Evolutionary conservation across 2,329 filamentous ascomycete genomes (phyloP).

Genomic region (Berkeleyomyces rouxiae): DNA sequence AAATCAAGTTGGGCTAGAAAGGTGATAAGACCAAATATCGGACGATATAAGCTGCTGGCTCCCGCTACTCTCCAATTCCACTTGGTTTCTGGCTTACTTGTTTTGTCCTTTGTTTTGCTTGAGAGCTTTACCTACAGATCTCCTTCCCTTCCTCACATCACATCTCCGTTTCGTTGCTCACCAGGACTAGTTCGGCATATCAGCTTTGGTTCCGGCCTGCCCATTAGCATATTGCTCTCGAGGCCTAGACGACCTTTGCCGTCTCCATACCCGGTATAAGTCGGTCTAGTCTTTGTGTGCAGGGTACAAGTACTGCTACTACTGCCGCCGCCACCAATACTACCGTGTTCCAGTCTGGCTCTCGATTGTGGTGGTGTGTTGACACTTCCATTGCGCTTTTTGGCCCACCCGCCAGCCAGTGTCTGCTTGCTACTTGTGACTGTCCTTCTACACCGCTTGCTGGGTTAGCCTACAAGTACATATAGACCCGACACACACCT

Average conservation of each 20-base stretch:
- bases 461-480: neutral
- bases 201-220: neutral
- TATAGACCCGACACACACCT: neutral
- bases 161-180: neutral
- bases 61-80: neutral
- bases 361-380: neutral
- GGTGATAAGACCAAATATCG: neutral
- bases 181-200: neutral
- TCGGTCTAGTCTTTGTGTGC: neutral
- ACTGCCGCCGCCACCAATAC: neutral
- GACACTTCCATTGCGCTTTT: neutral
- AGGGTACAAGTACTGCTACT: neutral
- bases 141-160: neutral
- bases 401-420: neutral
- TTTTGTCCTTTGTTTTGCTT: neutral
- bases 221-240: neutral
- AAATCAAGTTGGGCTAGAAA: neutral
- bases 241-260: neutral
- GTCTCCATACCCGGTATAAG: neutral
- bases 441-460: neutral
- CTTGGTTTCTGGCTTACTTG: neutral
- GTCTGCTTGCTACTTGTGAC: neutral
- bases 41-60: conserved; percentile 8
- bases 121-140: neutral
- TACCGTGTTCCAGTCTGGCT: neutral